Base-by-base conservation (phyloP, 305 asterid genomes). In the Rubia tinctorum region DNA sequence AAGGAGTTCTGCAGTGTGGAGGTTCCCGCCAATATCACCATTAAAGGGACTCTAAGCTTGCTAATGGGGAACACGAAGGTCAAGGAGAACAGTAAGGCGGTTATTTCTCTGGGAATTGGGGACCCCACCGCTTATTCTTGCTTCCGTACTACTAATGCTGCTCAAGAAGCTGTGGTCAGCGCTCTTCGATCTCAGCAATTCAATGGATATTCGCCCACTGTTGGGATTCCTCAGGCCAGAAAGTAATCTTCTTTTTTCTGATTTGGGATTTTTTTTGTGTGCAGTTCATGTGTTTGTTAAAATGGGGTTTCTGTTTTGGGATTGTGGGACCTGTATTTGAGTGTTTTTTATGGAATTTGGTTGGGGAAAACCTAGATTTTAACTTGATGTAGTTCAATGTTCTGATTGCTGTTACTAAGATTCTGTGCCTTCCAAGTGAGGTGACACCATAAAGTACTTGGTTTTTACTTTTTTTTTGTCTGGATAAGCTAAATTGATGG, bases 201-300 rank as follows among this genome's bases (percentile, higher is more conserved):
- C 75, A 82, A 82, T 76, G 83, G 83, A 56, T 82, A 82, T 10
- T 42, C 86, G 22, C 79, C 86, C 15, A 79, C 81, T 43, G 77
- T 64, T 73, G 85, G 85, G 22, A 81, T 82, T 43, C 83, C 83
- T 72, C 76, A 68, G 58, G 63, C 86, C 55, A 82, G 83, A 79
- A 79, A 63, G 83, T 80, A 72, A 20, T 30, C 14, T 70, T 64
- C 62, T 34, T 39, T 2, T 17, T 7, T 43, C 18, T 49, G 11
- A 13, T 51, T 25, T 34, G 44, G 62, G 12, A 34, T 2, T 39
- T 65, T 23, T 15, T 51, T 44, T 10, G 11, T 22, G 18, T 66
- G 13, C 18, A 4, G 1, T 45, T 18, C 5, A 13, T 69, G 62
- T 49, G 62, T 44, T 12, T 68, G 37, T 25, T 18, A 14, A 40